phyloP scores from a whole-genome alignment of 2,329 filamentous ascomycete species.

The Hypomyces perniciosus region DNA sequence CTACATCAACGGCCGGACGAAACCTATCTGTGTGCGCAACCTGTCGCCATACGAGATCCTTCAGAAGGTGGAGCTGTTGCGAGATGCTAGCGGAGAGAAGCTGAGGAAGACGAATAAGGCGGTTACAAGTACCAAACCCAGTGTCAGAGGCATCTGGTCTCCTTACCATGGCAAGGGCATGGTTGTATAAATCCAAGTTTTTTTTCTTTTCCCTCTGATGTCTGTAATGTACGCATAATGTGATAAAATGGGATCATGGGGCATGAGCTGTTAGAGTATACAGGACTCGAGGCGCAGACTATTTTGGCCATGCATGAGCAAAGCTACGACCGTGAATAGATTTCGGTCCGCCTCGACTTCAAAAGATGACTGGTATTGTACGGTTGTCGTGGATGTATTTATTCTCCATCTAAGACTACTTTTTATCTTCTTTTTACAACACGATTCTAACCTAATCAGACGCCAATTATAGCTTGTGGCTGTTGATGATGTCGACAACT shows the following conservation, averaged over 20 bases:
- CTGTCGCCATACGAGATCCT: slow-evolving; percentile 73
- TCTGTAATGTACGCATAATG: slow-evolving; percentile 22
- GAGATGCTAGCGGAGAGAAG: slow-evolving; percentile 72
- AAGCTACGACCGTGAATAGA: slow-evolving; percentile 1
- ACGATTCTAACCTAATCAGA: neutral
- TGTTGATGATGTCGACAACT: slow-evolving; percentile 58
- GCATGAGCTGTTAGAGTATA: slow-evolving; percentile 25
- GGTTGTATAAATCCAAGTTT: slow-evolving; percentile 37
- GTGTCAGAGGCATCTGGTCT: slow-evolving; percentile 65
- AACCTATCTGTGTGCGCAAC: slow-evolving; percentile 84
- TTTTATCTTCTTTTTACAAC: neutral
- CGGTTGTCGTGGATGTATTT: neutral
- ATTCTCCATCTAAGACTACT: neutral
- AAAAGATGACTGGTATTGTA: neutral
- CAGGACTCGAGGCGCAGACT: slow-evolving; percentile 1
- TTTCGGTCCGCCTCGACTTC: neutral
- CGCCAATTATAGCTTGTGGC: slow-evolving; percentile 37
- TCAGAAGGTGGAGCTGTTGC: slow-evolving; percentile 68
- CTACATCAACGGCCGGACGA: slow-evolving; percentile 86
- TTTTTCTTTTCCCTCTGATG: neutral
- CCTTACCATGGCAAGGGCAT: slow-evolving; percentile 60
- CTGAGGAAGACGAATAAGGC: slow-evolving; percentile 58
- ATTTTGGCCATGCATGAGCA: neutral
- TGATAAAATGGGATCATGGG: slow-evolving; percentile 19
- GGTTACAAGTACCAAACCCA: slow-evolving; percentile 57